Percentiles rank a stretch among this genome's conserved stretches.
These are phyloP conservation scores for Candida fluviatilis DNA, from an alignment of 805 yeast genomes.

Conservation along the genomic window DNA sequence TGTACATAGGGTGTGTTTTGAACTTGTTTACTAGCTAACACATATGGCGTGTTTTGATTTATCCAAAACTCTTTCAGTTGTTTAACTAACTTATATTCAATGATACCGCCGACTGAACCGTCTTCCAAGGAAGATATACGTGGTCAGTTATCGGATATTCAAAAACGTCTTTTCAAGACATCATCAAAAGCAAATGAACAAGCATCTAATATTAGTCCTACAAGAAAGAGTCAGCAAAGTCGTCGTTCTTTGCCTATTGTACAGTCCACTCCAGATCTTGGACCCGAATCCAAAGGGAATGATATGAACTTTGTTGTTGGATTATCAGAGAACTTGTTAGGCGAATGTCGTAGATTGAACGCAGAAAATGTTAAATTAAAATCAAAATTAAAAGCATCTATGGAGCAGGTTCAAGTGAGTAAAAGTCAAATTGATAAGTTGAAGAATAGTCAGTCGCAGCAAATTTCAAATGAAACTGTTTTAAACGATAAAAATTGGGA, in stretches of 20 bases:
- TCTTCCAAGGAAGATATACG: slow-evolving; percentile 23
- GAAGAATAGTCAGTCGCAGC: slow-evolving; percentile 29
- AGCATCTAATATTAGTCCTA: slow-evolving; percentile 8
- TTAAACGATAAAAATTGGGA: slow-evolving; percentile 64
- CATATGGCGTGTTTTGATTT: no score
- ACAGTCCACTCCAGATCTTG: slow-evolving; percentile 27
- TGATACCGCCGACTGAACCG: slow-evolving; percentile 2
- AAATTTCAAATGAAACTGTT: slow-evolving; percentile 41
- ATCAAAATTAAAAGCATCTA: slow-evolving; percentile 35
- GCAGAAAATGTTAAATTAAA: slow-evolving; percentile 55
- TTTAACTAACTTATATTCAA: no score
- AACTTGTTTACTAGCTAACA: no score
- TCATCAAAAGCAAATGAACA: slow-evolving; percentile 6
- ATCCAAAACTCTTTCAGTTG: no score
- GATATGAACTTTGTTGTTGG: slow-evolving; percentile 73
- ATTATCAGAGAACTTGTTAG: slow-evolving; percentile 63
- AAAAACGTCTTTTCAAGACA: slow-evolving; percentile 27
- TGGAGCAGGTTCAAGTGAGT: slow-evolving; percentile 39
- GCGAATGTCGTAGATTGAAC: slow-evolving; percentile 67
- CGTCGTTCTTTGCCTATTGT: slow-evolving; percentile 7
- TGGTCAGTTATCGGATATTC: slow-evolving; percentile 38
- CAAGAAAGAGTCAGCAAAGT: slow-evolving; percentile 2
- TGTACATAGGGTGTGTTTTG: no score
- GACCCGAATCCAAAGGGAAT: slow-evolving; percentile 47
- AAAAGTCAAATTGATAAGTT: slow-evolving; percentile 32